These are phyloP conservation scores for Lipomyces orientalis DNA, from an alignment of 805 yeast species.

Conservation along the genomic window DNA sequence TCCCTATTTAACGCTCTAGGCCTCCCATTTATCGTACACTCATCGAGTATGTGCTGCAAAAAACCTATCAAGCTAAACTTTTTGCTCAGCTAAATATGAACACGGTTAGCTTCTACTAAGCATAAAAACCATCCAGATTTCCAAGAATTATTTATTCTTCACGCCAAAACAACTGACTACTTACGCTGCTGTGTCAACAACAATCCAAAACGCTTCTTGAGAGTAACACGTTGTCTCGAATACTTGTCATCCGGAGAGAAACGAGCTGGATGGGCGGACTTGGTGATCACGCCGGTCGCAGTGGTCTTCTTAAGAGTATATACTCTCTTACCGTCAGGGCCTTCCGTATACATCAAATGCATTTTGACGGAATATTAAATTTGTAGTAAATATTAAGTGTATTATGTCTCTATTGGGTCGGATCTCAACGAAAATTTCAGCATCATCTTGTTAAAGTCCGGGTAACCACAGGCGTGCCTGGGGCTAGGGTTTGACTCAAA, in stretches of 20 bases:
- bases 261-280: constrained; percentile 99
- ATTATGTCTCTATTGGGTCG: too few relatives aligned
- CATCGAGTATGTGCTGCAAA: too few relatives aligned
- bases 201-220: constrained; percentile 90
- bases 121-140: neutral
- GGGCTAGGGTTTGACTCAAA: neutral
- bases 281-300: constrained; percentile 90
- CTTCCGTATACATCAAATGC: constrained; percentile 99
- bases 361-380: constrained; percentile 50
- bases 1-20: neutral
- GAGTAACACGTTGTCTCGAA: constrained; percentile 97
- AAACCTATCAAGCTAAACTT: constrained; percentile 1
- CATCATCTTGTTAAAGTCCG: neutral
- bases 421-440: neutral
- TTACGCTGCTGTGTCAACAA: constrained; percentile 77
- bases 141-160: neutral
- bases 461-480: too few relatives aligned
- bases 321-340: constrained; percentile 91
- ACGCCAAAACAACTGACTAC: constrained; percentile 4
- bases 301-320: constrained; percentile 88
- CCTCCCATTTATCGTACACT: neutral
- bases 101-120: neutral
- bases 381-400: neutral
- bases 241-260: constrained; percentile 99
- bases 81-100: constrained; percentile 21